Conservation (phyloP, 192 early-diverging fungal species). For the Lobulomyces angularis region DNA sequence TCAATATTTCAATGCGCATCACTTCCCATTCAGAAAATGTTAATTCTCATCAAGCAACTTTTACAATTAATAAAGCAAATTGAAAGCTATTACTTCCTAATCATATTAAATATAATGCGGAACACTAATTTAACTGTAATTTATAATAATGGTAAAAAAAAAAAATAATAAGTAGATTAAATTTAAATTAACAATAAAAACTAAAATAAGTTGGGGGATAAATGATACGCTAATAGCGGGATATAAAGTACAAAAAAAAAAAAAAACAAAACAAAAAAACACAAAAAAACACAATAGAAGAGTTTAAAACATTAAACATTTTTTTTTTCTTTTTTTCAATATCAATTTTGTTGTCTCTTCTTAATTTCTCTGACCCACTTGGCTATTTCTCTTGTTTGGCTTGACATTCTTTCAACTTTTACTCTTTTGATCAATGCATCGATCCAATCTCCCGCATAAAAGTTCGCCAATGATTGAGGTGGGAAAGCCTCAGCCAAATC, state of each 20-base stretch:
- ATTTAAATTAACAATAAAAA: too few species aligned
- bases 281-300: constrained; percentile 1
- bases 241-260: constrained; percentile 9
- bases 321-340: not conserved
- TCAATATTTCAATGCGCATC: too few species aligned
- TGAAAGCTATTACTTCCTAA: too few species aligned
- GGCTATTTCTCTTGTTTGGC: constrained; percentile 49
- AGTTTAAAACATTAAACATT: not conserved
- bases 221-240: too few species aligned
- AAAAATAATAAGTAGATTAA: too few species aligned
- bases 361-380: constrained; percentile 37
- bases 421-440: constrained; percentile 61
- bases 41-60: too few species aligned
- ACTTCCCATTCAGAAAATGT: too few species aligned
- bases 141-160: too few species aligned
- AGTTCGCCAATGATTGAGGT: constrained; percentile 52
- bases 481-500: constrained; percentile 88
- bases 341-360: constrained; percentile 14
- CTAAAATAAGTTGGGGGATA: too few species aligned
- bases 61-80: too few species aligned
- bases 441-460: constrained; percentile 67
- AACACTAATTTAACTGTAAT: too few species aligned
- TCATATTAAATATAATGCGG: too few species aligned
- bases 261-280: not conserved
- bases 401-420: constrained; percentile 39